These are phyloP conservation scores for Vairimorpha necatrix DNA, from an alignment of 371 early-diverging fungal genomes.

Conservation along the genomic window DNA sequence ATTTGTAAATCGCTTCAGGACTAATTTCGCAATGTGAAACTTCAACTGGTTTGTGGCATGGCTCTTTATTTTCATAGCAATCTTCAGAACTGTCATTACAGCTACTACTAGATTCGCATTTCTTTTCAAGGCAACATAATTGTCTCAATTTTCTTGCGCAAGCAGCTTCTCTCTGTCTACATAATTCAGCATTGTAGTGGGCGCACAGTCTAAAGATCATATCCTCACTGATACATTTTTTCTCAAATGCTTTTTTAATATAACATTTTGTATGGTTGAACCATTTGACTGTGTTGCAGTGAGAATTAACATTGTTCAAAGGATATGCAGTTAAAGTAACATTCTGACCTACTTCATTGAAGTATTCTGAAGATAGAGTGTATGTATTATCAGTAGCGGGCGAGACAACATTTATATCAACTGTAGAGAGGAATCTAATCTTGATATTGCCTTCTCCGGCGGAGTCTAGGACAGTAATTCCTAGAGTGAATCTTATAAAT, in stretches of 20 bases:
- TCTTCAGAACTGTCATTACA: not conserved
- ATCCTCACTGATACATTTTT: too few species aligned
- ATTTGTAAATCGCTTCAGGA: not conserved
- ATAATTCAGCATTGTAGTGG: too few species aligned
- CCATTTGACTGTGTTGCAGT: not conserved
- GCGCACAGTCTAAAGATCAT: too few species aligned
- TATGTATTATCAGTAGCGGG: not conserved
- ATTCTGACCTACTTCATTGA: not conserved
- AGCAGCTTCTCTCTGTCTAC: not conserved
- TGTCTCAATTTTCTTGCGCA: not conserved
- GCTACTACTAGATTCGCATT: not conserved
- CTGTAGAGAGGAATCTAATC: not conserved
- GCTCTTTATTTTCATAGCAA: not conserved
- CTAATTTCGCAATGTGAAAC: not conserved
- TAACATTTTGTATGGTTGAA: too few species aligned
- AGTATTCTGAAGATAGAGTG: not conserved
- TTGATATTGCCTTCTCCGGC: not conserved
- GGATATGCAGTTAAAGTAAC: not conserved
- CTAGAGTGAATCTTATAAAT: not conserved
- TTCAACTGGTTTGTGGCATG: not conserved
- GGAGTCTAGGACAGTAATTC: not conserved
- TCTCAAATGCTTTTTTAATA: too few species aligned
- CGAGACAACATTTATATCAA: not conserved
- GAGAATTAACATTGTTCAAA: not conserved
- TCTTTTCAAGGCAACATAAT: not conserved